Evolutionary conservation across 768 basidiomycete species (phyloP), one percentile per base, ranked within the genome.

Genomic region (Naematelia aurantialba): DNA sequence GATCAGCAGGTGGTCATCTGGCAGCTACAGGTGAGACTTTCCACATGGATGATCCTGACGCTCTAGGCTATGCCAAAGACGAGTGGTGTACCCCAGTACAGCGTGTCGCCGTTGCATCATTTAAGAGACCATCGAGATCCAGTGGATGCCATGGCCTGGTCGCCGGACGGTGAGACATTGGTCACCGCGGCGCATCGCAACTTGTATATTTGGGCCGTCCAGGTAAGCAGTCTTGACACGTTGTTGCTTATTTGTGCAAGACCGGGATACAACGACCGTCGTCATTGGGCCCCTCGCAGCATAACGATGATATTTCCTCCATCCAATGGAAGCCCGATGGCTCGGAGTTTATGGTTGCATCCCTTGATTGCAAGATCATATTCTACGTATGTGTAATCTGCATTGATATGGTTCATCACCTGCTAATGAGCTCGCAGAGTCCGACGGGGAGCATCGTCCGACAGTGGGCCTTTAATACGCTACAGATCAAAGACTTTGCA

Each of bases 1-100:
- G 94, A 98, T 78, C 85, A 84, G 79, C 82, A 83, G 3, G 91
- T 88, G 5, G 89, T 96, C 56, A 87, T 98, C 51, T 98, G 93
- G 93, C 82, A 82, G 47, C 81, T 91, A 55, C 84, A 84, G 79
- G 93, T 90, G 77, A 70, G 88, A 79, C 56, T 4, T 2, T 5
- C 52, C 14, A 19, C 31, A 30, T 14, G 31, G 12, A 24, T 42
- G 14, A 3, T 19, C 14, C 14, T 29, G 2, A 22, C 17, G 17
- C 45, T 5, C 26, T 48, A 59, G 62, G 22, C 52, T 17, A 46
- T 52, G 42, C 48, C 51, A 13, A 49, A 56, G 49, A 45, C 47
- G 24, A 26, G 45, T 30, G 62, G 52, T 4, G 34, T 39, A 39
- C 34, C 34, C 62, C 80, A 80, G 60, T 82, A 63, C 52, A 52